Percentiles rank a stretch among this genome's conserved stretches.
Evolutionary conservation across 2,329 filamentous ascomycete species (phyloP).

Genomic region (Sporothrix globosa): DNA sequence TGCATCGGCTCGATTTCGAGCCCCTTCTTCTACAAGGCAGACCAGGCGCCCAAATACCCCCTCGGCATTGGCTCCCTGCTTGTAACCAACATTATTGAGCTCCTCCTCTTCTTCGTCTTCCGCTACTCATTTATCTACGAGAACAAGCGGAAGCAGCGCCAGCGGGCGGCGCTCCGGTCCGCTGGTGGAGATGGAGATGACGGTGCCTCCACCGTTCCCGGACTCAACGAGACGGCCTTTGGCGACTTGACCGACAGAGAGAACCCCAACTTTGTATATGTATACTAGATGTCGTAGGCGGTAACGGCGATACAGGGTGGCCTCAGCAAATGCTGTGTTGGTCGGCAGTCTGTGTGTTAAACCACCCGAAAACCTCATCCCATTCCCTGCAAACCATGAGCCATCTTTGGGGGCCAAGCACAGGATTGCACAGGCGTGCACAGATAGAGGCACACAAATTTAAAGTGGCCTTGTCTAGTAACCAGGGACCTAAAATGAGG

Average conservation of each 20-base stretch:
- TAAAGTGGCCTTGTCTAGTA: too few relatives aligned
- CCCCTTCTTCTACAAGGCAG: conserved; percentile 13
- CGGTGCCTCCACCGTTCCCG: not conserved
- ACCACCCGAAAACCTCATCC: too few relatives aligned
- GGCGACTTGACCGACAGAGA: conserved; percentile 3
- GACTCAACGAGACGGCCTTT: not conserved
- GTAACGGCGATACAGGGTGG: too few relatives aligned
- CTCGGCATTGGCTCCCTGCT: not conserved
- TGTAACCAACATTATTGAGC: not conserved
- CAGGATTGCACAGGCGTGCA: too few relatives aligned
- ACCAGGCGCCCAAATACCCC: not conserved
- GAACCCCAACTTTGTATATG: conserved; percentile 9
- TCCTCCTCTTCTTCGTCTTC: not conserved
- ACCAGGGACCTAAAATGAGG: too few relatives aligned
- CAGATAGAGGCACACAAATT: too few relatives aligned
- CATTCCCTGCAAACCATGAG: too few relatives aligned
- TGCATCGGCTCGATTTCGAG: not conserved
- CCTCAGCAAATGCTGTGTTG: too few relatives aligned
- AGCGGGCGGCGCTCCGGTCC: not conserved
- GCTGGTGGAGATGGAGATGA: not conserved
- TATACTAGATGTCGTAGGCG: not conserved
- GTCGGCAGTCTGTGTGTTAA: too few relatives aligned
- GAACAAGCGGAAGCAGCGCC: not conserved
- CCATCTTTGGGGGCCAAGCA: too few relatives aligned
- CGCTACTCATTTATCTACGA: not conserved